phyloP scores from a whole-genome alignment of 2,329 filamentous ascomycete species.

The Boeremia exigua region DNA sequence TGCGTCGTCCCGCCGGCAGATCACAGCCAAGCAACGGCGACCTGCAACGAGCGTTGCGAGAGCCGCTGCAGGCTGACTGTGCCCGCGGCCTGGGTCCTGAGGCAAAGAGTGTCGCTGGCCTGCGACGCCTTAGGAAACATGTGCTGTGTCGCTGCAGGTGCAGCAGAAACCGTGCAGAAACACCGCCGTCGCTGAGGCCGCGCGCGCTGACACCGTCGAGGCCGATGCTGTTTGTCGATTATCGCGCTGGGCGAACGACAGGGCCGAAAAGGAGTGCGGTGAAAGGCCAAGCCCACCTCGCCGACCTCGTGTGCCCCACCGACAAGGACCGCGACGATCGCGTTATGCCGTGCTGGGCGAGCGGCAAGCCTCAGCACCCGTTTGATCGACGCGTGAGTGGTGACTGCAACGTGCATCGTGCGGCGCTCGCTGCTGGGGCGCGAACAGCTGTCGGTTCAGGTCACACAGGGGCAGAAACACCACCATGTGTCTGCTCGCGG shows the following conservation, averaged over 20 bases:
- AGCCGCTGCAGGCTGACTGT: slow-evolving; percentile 16
- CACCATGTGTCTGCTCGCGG: slow-evolving; percentile 10
- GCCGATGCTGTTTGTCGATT: slow-evolving; percentile 2
- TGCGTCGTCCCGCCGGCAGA: slow-evolving; percentile 29
- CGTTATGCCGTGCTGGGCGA: slow-evolving; percentile 32
- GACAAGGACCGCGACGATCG: slow-evolving; percentile 38
- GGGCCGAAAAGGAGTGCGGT: slow-evolving; percentile 35
- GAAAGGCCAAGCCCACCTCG: slow-evolving; percentile 42
- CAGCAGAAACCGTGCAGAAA: slow-evolving; percentile 16
- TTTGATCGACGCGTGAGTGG: slow-evolving; percentile 46
- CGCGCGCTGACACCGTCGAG: slow-evolving; percentile 20
- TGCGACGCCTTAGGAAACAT: slow-evolving; percentile 13
- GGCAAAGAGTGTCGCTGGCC: not conserved
- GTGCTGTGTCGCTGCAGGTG: slow-evolving; percentile 9
- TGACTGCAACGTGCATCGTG: slow-evolving; percentile 42
- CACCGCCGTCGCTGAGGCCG: slow-evolving; percentile 2
- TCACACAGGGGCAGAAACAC: slow-evolving; percentile 17
- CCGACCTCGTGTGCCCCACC: slow-evolving; percentile 43
- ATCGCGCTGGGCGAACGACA: slow-evolving; percentile 29
- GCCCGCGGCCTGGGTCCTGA: slow-evolving; percentile 1
- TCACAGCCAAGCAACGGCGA: slow-evolving; percentile 28
- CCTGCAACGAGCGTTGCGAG: slow-evolving; percentile 17
- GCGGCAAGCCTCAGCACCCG: slow-evolving; percentile 45
- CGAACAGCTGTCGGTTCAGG: slow-evolving; percentile 11
- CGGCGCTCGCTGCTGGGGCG: slow-evolving; percentile 26